phyloP scores from a whole-genome alignment of 2,329 filamentous ascomycete genomes.

The Alternaria viburni region DNA sequence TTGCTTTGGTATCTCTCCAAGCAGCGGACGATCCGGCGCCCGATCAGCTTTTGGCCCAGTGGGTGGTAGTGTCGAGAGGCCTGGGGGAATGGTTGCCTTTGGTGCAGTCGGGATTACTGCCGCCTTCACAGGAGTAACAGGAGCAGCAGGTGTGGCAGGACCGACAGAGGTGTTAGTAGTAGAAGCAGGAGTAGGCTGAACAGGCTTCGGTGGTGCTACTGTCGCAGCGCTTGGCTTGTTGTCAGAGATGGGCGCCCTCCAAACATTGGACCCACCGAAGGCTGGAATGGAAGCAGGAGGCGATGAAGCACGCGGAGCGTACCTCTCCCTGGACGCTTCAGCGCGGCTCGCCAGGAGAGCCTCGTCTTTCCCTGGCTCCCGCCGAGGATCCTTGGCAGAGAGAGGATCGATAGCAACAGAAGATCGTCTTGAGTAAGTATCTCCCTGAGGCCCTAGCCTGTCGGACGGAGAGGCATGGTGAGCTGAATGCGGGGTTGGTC shows the following conservation, averaged over 20 bases:
- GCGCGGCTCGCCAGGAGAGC: constrained; percentile 54
- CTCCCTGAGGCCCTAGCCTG: constrained; percentile 36
- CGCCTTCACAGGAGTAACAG: constrained; percentile 27
- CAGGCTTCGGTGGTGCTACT: constrained; percentile 37
- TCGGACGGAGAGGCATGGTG: constrained; percentile 43
- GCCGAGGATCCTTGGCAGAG: constrained; percentile 40
- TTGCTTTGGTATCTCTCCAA: constrained; percentile 25
- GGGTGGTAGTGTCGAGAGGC: constrained; percentile 44
- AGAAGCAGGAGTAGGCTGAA: constrained; percentile 31
- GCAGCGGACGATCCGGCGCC: constrained; percentile 32
- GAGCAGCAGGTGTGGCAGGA: constrained; percentile 18
- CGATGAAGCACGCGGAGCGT: constrained; percentile 56
- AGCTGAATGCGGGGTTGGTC: constrained; percentile 40
- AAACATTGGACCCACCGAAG: constrained; percentile 58
- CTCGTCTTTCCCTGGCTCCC: constrained; percentile 53
- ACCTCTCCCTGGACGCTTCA: constrained; percentile 55
- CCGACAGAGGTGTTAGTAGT: constrained; percentile 8
- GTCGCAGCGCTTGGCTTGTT: constrained; percentile 33
- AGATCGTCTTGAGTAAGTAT: constrained; percentile 45
- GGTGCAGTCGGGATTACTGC: constrained; percentile 28
- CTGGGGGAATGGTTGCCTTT: constrained; percentile 48
- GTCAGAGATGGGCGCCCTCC: constrained; percentile 49
- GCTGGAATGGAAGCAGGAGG: constrained; percentile 63
- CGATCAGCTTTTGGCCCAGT: constrained; percentile 51
- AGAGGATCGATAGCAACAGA: constrained; percentile 45